Evolutionary conservation across 768 basidiomycete species (phyloP).

Genomic region (Boletus rex-veris): DNA sequence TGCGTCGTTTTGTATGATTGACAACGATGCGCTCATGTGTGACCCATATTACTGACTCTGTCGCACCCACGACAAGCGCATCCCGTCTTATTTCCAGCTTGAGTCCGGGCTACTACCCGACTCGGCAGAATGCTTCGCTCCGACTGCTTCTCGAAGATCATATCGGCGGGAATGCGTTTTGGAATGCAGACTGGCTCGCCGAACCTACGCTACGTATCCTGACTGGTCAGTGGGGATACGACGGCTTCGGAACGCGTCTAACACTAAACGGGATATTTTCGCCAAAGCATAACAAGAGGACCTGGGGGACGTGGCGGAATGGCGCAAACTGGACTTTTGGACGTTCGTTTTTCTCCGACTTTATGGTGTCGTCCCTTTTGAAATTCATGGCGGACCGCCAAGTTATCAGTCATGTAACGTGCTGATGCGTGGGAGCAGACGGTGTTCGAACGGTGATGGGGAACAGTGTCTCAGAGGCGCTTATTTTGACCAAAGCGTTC

Average conservation of each 20-base stretch:
- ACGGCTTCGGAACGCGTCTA: conserved; percentile 63
- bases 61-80: conserved; percentile 54
- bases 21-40: background rate
- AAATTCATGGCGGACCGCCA: conserved; percentile 1
- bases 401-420: background rate
- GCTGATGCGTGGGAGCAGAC: background rate
- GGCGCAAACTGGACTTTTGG: conserved; percentile 79
- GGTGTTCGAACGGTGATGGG: too few species aligned
- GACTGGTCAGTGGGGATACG: conserved; percentile 63
- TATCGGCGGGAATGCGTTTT: conserved; percentile 66
- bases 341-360: conserved; percentile 21
- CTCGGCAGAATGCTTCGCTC: conserved; percentile 76
- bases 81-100: conserved; percentile 73
- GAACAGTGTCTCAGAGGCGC: conserved; percentile 23
- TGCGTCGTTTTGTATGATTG: conserved; percentile 13
- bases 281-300: conserved; percentile 65
- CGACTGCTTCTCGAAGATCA: conserved; percentile 80
- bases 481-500: conserved; percentile 58
- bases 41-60: conserved; percentile 70
- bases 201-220: conserved; percentile 22
- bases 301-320: conserved; percentile 66
- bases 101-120: conserved; percentile 59
- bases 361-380: background rate
- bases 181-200: conserved; percentile 42
- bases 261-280: conserved; percentile 72